Evolutionary conservation across 2,329 filamentous ascomycete species (phyloP), one percentile per base, ranked within the genome.

Genomic region (Verticillium longisporum): DNA sequence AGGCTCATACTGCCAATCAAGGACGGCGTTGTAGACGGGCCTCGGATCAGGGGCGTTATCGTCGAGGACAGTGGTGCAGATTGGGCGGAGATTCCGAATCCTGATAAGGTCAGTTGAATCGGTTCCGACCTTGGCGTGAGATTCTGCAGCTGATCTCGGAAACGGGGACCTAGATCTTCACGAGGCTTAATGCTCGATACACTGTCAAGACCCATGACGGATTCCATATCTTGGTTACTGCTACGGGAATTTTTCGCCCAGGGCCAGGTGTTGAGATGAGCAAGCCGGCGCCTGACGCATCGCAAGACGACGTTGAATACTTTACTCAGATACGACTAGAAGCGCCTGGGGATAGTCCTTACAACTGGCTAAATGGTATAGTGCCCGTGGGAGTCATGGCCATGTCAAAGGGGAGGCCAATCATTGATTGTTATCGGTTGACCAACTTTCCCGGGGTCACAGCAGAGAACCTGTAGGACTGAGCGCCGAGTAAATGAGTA

Each of bases 311-410:
- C 1, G 66, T 64, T 3, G 66, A 68, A 58, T 67, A 68, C 31
- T 68, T 68, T 32, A 67, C 66, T 1, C 65, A 68, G 14, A 64
- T 67, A 31, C 61, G 59, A 6, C 65, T 68, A 45, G 65, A 67
- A 56, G 66, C 66, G 7, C 60, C 65, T 6, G 65, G 66, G 5
- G 36, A 57, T 1, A 65, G 66, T 34, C 60, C 60, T 0, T 67
- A 67, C 10, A 59, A 53, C 32, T 67, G 66, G 66, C 64, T 68
- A 63, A 68, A 68, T 45, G 60, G 62, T 10, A 60, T 65, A 0
- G 61, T 67, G 4, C 65, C 66, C 0, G 11, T 68, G 14, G 66
- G 66, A 2, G 65, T 63, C 2, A 67, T 67, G 66, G 61, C 58
- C 7, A 67, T 66, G 66, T 64, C 61, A 21, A 60, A 67, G 18